Base-by-base conservation (phyloP, 495 filamentous ascomycete genomes). In the Podospora anserina region DNA sequence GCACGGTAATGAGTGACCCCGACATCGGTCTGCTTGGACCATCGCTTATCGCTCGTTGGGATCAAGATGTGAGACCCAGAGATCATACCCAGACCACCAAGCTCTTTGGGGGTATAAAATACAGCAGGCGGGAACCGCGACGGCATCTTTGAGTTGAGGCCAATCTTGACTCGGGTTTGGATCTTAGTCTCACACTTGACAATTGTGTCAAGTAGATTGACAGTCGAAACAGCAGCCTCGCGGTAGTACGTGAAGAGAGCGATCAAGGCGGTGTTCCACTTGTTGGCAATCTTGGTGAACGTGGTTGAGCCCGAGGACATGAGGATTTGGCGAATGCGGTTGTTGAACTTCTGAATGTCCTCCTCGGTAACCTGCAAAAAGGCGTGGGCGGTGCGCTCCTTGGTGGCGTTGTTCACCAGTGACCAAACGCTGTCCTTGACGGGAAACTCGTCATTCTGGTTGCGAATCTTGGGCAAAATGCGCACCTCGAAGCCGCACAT, bases 131-230 rank as follows among this genome's bases (percentile, higher is more conserved):
- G 96, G 83, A 99, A 99, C 83, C 96, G 91, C 5, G 94, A 97
- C 58, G 96, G 96, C 96, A 99, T 99, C 83, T 99, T 99, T 3
- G 95, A 98, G 81, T 99, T 99, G 71, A 99, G 78, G 4, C 96
- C 96, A 70, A 99, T 99, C 86, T 99, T 99, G 71, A 99, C 96
- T 68, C 96, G 88, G 7, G 96, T 99, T 81, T 99, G 96, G 66
- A 99, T 99, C 84, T 99, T 99, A 15, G 96, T 99, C 81, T 99
- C 96, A 74, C 96, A 98, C 79, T 99, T 99, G 72, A 99, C 96
- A 71, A 99, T 99, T 1, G 94, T 98, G 76, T 99, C 96, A 3
- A 99, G 86, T 16, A 99, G 83, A 68, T 93, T 92, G 74, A 98
- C 93, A 1, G 96, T 99, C 9, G 92, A 95, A n/a, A 98, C 93